Conservation (phyloP, 208 protist species). For the Angomonas deanei region DNA sequence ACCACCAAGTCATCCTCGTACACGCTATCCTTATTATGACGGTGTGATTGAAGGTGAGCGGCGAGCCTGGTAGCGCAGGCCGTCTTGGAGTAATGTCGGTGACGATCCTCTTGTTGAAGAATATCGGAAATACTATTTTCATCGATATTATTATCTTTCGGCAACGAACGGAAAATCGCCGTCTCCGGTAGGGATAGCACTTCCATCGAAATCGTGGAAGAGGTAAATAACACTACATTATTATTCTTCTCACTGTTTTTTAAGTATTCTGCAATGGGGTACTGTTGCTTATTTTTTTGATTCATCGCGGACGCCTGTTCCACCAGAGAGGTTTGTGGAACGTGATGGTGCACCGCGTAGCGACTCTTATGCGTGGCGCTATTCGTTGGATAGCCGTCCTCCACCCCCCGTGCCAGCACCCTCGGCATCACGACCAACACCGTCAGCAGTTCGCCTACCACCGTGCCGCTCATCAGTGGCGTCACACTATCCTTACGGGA, state of each 20-base stretch:
- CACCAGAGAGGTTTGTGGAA: conserved; percentile 2
- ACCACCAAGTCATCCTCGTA: background rate
- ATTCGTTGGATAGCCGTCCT: too few species aligned
- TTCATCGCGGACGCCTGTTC: conserved; percentile 4
- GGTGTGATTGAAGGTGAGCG: conserved; percentile 5
- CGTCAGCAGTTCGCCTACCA: conserved; percentile 22
- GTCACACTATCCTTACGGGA: background rate
- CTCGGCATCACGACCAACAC: conserved; percentile 24
- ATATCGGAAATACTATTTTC: conserved; percentile 16
- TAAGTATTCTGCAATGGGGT: background rate
- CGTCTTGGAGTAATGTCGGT: conserved; percentile 24
- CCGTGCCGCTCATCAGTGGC: conserved; percentile 22
- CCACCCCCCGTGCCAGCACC: too few species aligned
- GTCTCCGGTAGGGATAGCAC: conserved; percentile 20
- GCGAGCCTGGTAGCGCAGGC: conserved; percentile 26
- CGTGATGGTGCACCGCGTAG: background rate
- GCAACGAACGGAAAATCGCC: conserved; percentile 1
- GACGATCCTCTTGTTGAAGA: conserved; percentile 13
- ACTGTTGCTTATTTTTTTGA: background rate
- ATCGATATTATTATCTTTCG: conserved; percentile 1
- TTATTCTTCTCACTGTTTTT: background rate
- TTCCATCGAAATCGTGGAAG: conserved; percentile 12
- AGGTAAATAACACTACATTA: conserved; percentile 15
- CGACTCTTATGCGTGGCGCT: too few species aligned
- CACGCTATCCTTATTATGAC: background rate